Evolutionary conservation across 139 green algal species (phyloP).

Genomic region (Micromonas pusilla): DNA sequence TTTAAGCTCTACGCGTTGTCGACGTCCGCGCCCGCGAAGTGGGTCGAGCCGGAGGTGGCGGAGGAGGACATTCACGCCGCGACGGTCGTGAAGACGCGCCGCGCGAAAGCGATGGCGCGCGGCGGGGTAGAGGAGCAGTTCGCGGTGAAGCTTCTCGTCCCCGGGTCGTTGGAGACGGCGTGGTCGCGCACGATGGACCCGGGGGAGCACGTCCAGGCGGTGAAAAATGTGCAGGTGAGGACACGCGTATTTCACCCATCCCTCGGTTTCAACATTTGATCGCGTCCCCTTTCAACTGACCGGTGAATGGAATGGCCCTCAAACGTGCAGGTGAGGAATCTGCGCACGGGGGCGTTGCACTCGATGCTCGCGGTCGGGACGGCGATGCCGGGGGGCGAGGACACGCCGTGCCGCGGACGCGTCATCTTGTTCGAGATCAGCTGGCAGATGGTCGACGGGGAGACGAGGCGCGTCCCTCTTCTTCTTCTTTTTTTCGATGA

Average conservation of each 20-base stretch:
- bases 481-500: too few species aligned
- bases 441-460: conserved; percentile 17
- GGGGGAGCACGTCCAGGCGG: conserved; percentile 49
- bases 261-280: too few species aligned
- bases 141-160: conserved; percentile 45
- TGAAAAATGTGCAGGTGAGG: too few species aligned
- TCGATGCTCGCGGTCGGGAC: conserved; percentile 55
- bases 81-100: not conserved
- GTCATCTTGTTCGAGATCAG: conserved; percentile 66
- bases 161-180: conserved; percentile 35
- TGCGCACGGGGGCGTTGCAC: conserved; percentile 32
- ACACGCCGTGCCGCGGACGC: conserved; percentile 69
- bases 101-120: not conserved
- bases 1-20: conserved; percentile 51
- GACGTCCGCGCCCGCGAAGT: conserved; percentile 38
- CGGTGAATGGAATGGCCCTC: too few species aligned
- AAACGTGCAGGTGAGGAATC: conserved; percentile 44
- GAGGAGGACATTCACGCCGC: not conserved
- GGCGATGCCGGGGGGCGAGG: conserved; percentile 58
- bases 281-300: too few species aligned
- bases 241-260: too few species aligned
- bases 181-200: conserved; percentile 45
- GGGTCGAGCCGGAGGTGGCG: not conserved
- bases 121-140: not conserved
- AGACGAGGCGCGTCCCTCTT: too few species aligned